Conservation (phyloP, 257 asterid species). For the Primulina huaijiensis region DNA sequence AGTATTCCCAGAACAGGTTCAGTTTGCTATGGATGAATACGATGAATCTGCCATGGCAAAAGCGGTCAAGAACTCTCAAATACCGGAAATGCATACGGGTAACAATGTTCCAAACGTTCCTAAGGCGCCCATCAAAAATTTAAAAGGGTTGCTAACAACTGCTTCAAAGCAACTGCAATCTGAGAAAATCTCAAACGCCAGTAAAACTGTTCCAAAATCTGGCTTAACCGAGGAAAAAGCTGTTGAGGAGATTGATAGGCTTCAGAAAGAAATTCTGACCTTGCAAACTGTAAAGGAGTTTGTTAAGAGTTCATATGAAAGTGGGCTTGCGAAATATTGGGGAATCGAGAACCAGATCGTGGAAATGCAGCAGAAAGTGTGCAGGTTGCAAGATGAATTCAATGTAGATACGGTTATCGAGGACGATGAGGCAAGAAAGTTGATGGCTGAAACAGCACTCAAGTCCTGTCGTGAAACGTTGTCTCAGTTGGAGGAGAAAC, state of each 20-base stretch:
- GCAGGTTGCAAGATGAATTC: conserved; percentile 64
- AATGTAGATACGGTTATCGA: conserved; percentile 52
- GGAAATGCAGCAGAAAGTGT: conserved; percentile 72
- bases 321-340: conserved; percentile 61
- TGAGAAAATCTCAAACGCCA: conserved; percentile 29
- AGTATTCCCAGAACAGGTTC: conserved; percentile 54
- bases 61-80: conserved; percentile 18
- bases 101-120: conserved; percentile 41
- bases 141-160: conserved; percentile 34
- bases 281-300: conserved; percentile 80
- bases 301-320: conserved; percentile 83
- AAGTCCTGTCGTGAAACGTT: conserved; percentile 76
- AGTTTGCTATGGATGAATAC: conserved; percentile 37
- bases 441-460: conserved; percentile 86
- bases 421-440: conserved; percentile 66
- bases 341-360: conserved; percentile 67
- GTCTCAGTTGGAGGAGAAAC: conserved; percentile 59
- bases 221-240: conserved; percentile 58
- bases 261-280: conserved; percentile 68
- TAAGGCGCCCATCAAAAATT: conserved; percentile 38
- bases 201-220: conserved; percentile 36
- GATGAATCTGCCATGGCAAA: conserved; percentile 30
- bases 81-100: neutral
- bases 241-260: conserved; percentile 63
- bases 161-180: conserved; percentile 36